Conservation (phyloP, 139 green algal genomes). For the Micromonas commoda region DNA sequence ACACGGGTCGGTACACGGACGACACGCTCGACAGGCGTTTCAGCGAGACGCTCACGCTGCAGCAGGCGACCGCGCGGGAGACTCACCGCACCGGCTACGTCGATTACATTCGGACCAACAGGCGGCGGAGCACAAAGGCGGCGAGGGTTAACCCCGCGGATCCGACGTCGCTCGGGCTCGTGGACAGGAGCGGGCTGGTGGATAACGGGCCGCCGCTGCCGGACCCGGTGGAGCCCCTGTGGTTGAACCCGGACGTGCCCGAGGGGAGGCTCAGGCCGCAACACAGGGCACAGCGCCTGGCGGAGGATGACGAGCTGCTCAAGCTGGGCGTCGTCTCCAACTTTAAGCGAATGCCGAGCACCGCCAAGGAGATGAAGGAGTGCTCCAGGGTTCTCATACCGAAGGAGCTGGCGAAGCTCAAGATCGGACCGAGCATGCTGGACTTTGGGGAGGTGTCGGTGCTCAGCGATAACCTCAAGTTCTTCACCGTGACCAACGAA, state of each 20-base stretch:
- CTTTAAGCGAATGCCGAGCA: slow-evolving; percentile 2
- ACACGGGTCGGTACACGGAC: neutral
- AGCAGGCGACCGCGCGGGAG: neutral
- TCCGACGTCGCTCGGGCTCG: slow-evolving; percentile 6
- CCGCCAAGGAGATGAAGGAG: slow-evolving; percentile 19
- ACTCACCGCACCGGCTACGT: neutral
- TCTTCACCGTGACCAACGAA: slow-evolving; percentile 58
- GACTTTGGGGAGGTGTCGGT: slow-evolving; percentile 31
- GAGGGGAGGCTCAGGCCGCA: neutral
- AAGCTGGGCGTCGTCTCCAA: slow-evolving; percentile 8
- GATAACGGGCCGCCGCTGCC: neutral
- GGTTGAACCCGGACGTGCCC: slow-evolving; percentile 10
- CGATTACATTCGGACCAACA: neutral
- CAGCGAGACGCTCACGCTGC: neutral
- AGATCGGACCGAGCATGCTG: slow-evolving; percentile 24
- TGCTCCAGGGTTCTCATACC: slow-evolving; percentile 7
- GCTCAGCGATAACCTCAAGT: slow-evolving; percentile 29
- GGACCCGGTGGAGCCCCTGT: slow-evolving; percentile 12
- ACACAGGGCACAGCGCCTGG: neutral
- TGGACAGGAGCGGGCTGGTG: neutral
- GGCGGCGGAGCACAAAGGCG: no score
- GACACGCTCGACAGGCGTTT: neutral
- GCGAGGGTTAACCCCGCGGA: slow-evolving; percentile 3
- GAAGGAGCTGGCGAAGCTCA: slow-evolving; percentile 29
- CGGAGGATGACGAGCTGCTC: slow-evolving; percentile 19